Percentiles rank a stretch among this genome's conserved stretches.
These are phyloP conservation scores for Malus fusca DNA, from an alignment of 306 rosid species.

Conservation along the genomic window DNA sequence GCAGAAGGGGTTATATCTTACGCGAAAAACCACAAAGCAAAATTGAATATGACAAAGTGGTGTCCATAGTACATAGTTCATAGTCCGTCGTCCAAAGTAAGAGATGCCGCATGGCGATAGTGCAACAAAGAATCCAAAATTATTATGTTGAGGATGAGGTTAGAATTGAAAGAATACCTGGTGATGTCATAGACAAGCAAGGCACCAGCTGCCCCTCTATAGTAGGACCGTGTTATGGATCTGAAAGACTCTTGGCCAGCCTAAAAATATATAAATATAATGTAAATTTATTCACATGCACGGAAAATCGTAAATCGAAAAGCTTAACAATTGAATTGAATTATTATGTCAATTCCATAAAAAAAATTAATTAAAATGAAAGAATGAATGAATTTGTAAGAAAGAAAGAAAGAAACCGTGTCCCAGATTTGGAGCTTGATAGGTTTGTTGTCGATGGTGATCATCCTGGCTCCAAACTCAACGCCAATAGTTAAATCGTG, in stretches of 20 bases:
- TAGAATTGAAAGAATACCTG: constrained; percentile 41
- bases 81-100: neutral
- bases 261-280: constrained; percentile 31
- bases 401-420: constrained; percentile 47
- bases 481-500: constrained; percentile 97
- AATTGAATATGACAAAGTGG: neutral
- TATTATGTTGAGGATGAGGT: neutral
- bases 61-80: neutral
- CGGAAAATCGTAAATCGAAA: neutral
- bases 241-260: constrained; percentile 99
- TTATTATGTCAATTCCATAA: neutral
- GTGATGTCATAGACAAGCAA: constrained; percentile 92
- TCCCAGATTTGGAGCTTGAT: constrained; percentile 99
- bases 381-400: neutral
- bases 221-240: constrained; percentile 92
- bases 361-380: neutral
- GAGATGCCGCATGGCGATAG: neutral
- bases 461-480: constrained; percentile 98
- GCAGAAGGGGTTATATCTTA: neutral
- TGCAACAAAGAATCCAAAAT: neutral
- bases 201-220: constrained; percentile 98
- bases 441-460: constrained; percentile 82
- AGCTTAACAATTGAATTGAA: neutral
- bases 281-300: neutral
- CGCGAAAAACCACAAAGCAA: neutral